Evolutionary conservation across 2,329 filamentous ascomycete genomes (phyloP).

Genomic region (Rhynchosporium graminicola): DNA sequence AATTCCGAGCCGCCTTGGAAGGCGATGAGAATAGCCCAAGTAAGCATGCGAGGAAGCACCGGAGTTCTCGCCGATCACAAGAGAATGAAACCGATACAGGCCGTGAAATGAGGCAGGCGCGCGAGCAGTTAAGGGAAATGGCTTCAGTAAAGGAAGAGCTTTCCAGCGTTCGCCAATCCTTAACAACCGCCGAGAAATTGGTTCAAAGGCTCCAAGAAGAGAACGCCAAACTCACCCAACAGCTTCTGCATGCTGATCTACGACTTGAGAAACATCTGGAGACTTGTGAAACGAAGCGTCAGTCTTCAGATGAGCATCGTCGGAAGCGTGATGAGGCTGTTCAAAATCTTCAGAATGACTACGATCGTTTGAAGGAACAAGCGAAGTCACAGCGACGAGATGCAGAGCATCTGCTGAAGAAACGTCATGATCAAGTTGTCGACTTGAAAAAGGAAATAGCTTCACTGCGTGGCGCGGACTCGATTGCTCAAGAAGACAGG

Average conservation of each 20-base stretch:
- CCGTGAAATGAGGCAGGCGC: slow-evolving; percentile 55
- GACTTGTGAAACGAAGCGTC: slow-evolving; percentile 44
- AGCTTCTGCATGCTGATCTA: slow-evolving; percentile 36
- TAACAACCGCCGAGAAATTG: slow-evolving; percentile 48
- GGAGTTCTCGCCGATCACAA: slow-evolving; percentile 52
- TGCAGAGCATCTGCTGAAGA: slow-evolving; percentile 55
- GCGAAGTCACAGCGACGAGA: slow-evolving; percentile 56
- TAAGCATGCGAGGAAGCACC: slow-evolving; percentile 42
- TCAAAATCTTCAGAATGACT: slow-evolving; percentile 52
- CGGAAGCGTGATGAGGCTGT: slow-evolving; percentile 52
- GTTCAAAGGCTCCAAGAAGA: slow-evolving; percentile 36
- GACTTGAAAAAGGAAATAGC: slow-evolving; percentile 56
- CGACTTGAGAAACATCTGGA: slow-evolving; percentile 37
- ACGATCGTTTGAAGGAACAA: slow-evolving; percentile 55
- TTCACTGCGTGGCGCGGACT: slow-evolving; percentile 43
- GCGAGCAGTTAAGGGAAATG: slow-evolving; percentile 55
- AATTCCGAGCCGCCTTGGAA: slow-evolving; percentile 56
- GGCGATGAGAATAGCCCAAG: slow-evolving; percentile 38
- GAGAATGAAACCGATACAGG: slow-evolving; percentile 54
- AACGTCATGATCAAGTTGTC: slow-evolving; percentile 58
- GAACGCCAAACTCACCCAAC: slow-evolving; percentile 36
- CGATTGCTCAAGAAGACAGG: slow-evolving; percentile 25
- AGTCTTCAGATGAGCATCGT: slow-evolving; percentile 47
- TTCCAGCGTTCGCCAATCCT: slow-evolving; percentile 51
- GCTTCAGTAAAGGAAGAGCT: slow-evolving; percentile 54